Base-by-base conservation (phyloP, 257 asterid species). In the Gentiana straminea region DNA sequence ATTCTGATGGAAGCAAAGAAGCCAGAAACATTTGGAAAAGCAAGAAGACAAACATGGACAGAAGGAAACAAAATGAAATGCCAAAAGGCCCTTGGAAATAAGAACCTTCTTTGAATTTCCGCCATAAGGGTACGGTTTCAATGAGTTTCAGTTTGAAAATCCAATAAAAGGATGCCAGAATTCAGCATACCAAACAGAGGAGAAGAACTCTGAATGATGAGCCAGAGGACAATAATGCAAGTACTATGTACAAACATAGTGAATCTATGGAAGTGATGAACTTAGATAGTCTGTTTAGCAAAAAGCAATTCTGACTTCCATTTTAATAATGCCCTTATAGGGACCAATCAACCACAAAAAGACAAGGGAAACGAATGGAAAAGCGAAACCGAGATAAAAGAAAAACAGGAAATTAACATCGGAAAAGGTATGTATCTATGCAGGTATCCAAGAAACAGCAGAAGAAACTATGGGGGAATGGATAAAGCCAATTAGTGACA, bases 1-100 rank as follows among this genome's bases (percentile, higher is more conserved):
- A 76, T 83, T 90, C 91, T 80, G 94, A 68, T 71, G 74, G 70
- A 79, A 78, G 78, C 67, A 77, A 81, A 80, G 86, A 81, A 75
- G 86, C 94, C 81, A 59, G 78, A 81, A 62, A 77, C 79, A 84
- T 82, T 84, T 82, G 95, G 89, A 84, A 83, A 81, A 84, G 86
- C 79, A 79, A 79, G 91, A 87, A 77, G 81, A 80, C 61, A 76
- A 77, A 70, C 65, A 78, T 71, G 91, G 96, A 76, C 75, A 77
- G 86, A 75, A 68, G 71, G 78, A 62, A 79, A 74, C 76, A 84
- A 86, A 77, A 73, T 61, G 84, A 71, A 78, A 75, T 94, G 94
- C 81, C 84, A 79, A 75, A 80, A 70, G 96, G 84, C 72, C 81
- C 76, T 68, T 76, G 62, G 73, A 72, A 71, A 78, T 48, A 81